Evolutionary conservation across 2,329 filamentous ascomycete species (phyloP), one percentile per base, ranked within the genome.

Genomic region (Pleoardoris graminearum): DNA sequence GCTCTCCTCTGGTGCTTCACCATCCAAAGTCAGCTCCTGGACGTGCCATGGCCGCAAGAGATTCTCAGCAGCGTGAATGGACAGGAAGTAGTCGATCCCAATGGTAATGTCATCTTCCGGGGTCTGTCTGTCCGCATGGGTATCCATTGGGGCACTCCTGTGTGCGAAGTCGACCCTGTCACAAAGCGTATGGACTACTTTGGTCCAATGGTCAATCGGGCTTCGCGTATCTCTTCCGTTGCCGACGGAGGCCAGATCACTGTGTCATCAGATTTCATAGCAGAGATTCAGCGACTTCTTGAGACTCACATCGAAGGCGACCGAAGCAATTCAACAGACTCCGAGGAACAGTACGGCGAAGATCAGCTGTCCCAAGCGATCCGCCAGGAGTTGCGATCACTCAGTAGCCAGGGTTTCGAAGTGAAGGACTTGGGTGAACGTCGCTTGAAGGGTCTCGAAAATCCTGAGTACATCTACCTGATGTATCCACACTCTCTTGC

Each of bases 161-260:
- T 99, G 64, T 96, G 91, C 70, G 94, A 99, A 74, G 89, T 88
- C 43, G 94, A 99, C 73, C 94, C 94, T 0, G 92, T 99, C 44
- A 99, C 94, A 1, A 88, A 92, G 52, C 91, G 94, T 58, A 99
- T 99, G 94, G 94, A 99, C 67, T 99, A 99, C 76, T 99, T 97
- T 70, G 94, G 94, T 0, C 94, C 94, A 12, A 99, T 99, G 91
- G 94, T 99, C 67, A 99, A 99, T 76, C 92, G 95, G 68, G 91
- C 94, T 0, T 89, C 94, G 14, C 89, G 94, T 76, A 96, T 99
- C 60, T 94, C 91, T 6, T 88, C 90, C 19, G 92, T 96, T 37
- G 94, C 94, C 30, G 94, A 99, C 70, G 94, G 94, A 55, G 94
- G 94, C 0, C 93, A 99, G 71, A 97, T 97, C 60, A 94, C 93